Base-by-base conservation (phyloP, 495 filamentous ascomycete genomes). In the Lentithecium fluviatile region DNA sequence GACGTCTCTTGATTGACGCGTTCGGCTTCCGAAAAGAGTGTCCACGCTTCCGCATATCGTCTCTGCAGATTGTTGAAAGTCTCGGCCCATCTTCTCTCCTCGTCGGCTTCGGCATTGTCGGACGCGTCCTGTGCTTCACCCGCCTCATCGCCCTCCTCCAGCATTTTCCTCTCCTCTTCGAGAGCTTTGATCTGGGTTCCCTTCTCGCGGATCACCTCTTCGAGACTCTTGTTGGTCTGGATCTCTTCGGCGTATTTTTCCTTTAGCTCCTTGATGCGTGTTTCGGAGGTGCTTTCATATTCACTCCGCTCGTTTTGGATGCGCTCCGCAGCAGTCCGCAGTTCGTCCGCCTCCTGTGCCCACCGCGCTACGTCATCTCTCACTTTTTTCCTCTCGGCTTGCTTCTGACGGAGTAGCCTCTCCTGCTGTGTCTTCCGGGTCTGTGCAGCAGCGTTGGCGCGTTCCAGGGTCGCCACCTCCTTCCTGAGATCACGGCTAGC, bases 371-470 rank as follows among this genome's bases (percentile, higher is more conserved):
- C 81, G 47, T 88, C 85, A 37, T 81, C 78, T 60, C 80, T 81
- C 52, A 85, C 73, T 68, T 83, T 85, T 64, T 80, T 76, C 45
- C 83, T 77, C 57, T 88, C 84, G 5, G 78, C 78, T 64, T 82
- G 78, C 68, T 86, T 88, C 60, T 85, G 82, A 52, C 83, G 80
- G 34, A 87, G 70, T 32, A 82, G 62, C 63, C 77, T 79, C 67
- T 97, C 91, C 64, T 88, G 91, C 64, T 90, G 87, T 0, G 82
- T 77, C 69, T 88, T 89, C 66, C 85, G 84, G 52, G 86, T 86
- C 69, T 96, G 87, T 10, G 91, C 90, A n/a, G 83, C 80, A 50
- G 90, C 81, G 74, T 95, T 97, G 49, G 86, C 77, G 29, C 90
- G 85, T 66, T 96, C 91, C 21, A 94, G 78, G 26, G 82, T 82